These are phyloP conservation scores for Beta vulgaris DNA, from an alignment of 148 eudicot genomes.

Conservation along the genomic window DNA sequence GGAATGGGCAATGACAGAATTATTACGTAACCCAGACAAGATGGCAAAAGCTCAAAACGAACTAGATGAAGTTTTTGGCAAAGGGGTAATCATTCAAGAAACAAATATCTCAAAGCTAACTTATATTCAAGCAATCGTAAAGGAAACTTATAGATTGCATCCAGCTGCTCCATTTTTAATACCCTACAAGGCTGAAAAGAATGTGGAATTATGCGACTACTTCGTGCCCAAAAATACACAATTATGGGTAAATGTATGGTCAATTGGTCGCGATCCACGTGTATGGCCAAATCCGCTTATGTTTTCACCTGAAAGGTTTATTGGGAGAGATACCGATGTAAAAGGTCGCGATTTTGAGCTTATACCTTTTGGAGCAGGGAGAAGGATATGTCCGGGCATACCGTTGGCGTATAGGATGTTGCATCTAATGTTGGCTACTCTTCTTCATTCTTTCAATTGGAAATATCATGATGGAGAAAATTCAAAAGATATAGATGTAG, in stretches of 20 bases:
- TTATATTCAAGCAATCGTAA: constrained; percentile 37
- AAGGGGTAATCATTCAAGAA: constrained; percentile 25
- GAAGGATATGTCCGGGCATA: constrained; percentile 29
- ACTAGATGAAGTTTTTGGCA: constrained; percentile 26
- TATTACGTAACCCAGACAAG: constrained; percentile 28
- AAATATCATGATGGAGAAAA: constrained; percentile 22
- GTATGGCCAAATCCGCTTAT: constrained; percentile 26
- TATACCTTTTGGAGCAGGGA: constrained; percentile 31
- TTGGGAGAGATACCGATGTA: constrained; percentile 13
- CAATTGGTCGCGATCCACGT: constrained; percentile 26
- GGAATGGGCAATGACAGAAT: constrained; percentile 41
- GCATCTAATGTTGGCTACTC: constrained; percentile 27
- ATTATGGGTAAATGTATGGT: constrained; percentile 38
- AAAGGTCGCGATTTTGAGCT: constrained; percentile 32
- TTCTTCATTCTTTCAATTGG: constrained; percentile 35
- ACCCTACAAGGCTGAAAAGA: constrained; percentile 28
- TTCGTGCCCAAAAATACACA: constrained; percentile 36
- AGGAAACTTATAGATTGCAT: constrained; percentile 33
- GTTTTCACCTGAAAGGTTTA: constrained; percentile 38
- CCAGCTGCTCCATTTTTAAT: constrained; percentile 33
- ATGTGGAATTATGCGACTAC: constrained; percentile 23
- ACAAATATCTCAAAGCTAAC: constrained; percentile 23
- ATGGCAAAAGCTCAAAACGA: constrained; percentile 31
- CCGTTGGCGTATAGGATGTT: constrained; percentile 29
- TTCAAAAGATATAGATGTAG: constrained; percentile 25